Percentiles rank a stretch among this genome's conserved stretches.
Evolutionary conservation across 2,329 filamentous ascomycete species (phyloP).

Genomic region (Penicillium sp.): DNA sequence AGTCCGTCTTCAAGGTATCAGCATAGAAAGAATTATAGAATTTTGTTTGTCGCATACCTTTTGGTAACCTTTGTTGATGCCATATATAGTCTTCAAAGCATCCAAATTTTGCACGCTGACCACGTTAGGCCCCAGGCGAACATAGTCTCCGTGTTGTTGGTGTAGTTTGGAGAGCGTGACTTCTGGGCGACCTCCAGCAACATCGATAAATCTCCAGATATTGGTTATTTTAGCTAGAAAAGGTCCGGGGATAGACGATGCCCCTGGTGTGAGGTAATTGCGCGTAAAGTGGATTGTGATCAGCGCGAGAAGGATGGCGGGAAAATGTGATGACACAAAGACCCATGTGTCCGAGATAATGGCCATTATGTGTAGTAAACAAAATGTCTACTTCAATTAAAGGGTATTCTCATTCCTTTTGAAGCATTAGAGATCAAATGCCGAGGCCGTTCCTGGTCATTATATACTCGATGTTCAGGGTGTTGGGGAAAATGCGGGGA

Average conservation of each 20-base stretch:
- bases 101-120: not conserved
- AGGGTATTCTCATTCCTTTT: not conserved
- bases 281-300: not conserved
- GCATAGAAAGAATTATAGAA: too few relatives aligned
- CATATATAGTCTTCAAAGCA: not conserved
- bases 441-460: not conserved
- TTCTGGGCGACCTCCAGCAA: not conserved
- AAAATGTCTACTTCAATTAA: not conserved
- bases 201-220: not conserved
- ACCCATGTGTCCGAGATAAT: not conserved
- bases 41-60: slow-evolving; percentile 9
- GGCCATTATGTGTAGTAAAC: not conserved
- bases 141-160: not conserved
- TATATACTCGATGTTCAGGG: too few relatives aligned
- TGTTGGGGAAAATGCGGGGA: too few relatives aligned
- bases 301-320: not conserved
- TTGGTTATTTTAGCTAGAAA: not conserved
- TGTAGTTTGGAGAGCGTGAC: not conserved
- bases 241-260: not conserved
- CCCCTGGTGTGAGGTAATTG: not conserved
- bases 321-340: not conserved
- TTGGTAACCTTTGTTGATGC: not conserved
- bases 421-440: not conserved
- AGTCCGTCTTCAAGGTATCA: slow-evolving; percentile 12
- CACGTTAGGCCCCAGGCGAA: not conserved